These are phyloP conservation scores for Chalaropsis ovoidea DNA, from an alignment of 2,329 filamentous ascomycete species.

Conservation along the genomic window DNA sequence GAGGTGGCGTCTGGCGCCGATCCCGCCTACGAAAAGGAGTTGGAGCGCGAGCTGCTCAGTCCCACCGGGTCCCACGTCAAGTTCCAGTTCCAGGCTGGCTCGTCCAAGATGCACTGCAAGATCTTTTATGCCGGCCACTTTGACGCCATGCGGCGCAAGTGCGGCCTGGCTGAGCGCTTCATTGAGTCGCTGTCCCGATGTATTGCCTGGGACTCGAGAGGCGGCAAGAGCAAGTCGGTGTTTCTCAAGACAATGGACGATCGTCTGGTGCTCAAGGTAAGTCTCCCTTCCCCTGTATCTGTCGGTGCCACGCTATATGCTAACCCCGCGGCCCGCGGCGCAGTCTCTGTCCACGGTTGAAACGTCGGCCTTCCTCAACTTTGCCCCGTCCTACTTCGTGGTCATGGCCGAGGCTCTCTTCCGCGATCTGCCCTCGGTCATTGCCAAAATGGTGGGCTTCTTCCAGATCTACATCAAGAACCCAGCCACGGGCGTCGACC, in stretches of 20 bases:
- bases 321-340: not conserved
- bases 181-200: slow-evolving; percentile 91
- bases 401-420: slow-evolving; percentile 96
- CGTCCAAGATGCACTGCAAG: slow-evolving; percentile 94
- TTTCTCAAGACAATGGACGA: slow-evolving; percentile 96
- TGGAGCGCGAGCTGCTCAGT: slow-evolving; percentile 76
- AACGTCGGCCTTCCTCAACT: slow-evolving; percentile 85
- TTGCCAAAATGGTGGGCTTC: slow-evolving; percentile 98
- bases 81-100: slow-evolving; percentile 87
- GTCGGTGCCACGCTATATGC: not conserved
- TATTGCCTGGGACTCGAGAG: slow-evolving; percentile 95
- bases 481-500: slow-evolving; percentile 77
- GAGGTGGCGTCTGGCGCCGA: slow-evolving; percentile 28
- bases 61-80: slow-evolving; percentile 86
- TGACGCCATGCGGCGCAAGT: slow-evolving; percentile 84
- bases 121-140: slow-evolving; percentile 98
- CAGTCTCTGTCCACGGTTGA: slow-evolving; percentile 83
- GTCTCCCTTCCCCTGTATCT: slow-evolving; percentile 9
- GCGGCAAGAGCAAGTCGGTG: slow-evolving; percentile 93
- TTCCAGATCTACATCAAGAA: slow-evolving; percentile 98
- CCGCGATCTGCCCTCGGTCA: slow-evolving; percentile 87
- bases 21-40: slow-evolving; percentile 50
- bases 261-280: slow-evolving; percentile 72
- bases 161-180: slow-evolving; percentile 84
- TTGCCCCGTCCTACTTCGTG: slow-evolving; percentile 92